These are phyloP conservation scores for Claviceps africana DNA, from an alignment of 2,329 filamentous ascomycete genomes.

Conservation along the genomic window DNA sequence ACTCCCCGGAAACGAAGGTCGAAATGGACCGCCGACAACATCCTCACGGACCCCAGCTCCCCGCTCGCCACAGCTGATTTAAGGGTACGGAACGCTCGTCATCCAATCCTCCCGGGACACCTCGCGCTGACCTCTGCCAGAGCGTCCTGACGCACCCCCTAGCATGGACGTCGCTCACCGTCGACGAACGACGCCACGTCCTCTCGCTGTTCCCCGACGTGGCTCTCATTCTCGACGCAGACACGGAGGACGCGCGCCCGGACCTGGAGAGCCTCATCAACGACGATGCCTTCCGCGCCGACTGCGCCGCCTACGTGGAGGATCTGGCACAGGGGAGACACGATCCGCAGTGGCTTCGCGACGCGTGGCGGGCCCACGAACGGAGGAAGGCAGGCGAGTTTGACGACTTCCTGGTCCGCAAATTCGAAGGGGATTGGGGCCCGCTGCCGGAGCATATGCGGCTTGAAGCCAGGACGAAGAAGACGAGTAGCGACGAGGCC, in stretches of 20 bases:
- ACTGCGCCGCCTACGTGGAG: constrained; percentile 31
- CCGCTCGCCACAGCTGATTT: constrained; percentile 25
- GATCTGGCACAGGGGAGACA: constrained; percentile 34
- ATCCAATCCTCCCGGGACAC: not conserved
- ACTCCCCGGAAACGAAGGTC: constrained; percentile 11
- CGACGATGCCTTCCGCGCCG: constrained; percentile 33
- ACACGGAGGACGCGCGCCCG: constrained; percentile 23
- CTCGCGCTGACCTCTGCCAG: constrained; percentile 8
- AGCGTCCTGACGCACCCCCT: constrained; percentile 22
- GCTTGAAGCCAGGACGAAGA: not conserved
- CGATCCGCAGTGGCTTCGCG: constrained; percentile 37
- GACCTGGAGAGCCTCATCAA: constrained; percentile 29
- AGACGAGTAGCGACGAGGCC: not conserved
- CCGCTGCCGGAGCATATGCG: constrained; percentile 23
- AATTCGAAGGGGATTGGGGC: constrained; percentile 35
- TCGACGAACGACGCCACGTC: constrained; percentile 21
- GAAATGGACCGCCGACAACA: constrained; percentile 22
- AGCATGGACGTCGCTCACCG: constrained; percentile 24
- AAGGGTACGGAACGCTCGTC: constrained; percentile 17
- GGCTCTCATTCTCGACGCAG: constrained; percentile 23
- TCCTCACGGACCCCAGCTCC: constrained; percentile 23
- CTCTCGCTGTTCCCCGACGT: constrained; percentile 24
- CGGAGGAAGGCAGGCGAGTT: constrained; percentile 35
- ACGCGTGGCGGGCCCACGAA: constrained; percentile 37
- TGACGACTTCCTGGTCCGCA: constrained; percentile 29